phyloP scores from a whole-genome alignment of 768 basidiomycete species.

The Phylloporus sp. region DNA sequence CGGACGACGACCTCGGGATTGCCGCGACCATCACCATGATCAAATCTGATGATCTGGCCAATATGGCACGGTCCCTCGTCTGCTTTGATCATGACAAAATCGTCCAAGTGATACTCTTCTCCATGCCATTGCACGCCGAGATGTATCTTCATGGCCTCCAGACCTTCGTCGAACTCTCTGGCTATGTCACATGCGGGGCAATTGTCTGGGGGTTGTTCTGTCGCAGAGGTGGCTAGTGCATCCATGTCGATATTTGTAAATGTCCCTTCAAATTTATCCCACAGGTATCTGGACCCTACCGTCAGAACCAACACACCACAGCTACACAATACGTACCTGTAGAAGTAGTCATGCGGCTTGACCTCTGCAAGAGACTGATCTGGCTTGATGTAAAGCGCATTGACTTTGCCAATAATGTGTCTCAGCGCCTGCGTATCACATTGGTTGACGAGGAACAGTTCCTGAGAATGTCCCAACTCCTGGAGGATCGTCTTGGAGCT shows the following conservation, averaged over 20 bases:
- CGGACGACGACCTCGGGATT: slow-evolving; percentile 30
- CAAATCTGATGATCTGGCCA: slow-evolving; percentile 44
- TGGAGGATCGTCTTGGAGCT: slow-evolving; percentile 54
- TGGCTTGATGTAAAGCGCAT: slow-evolving; percentile 34
- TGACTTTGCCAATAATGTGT: slow-evolving; percentile 45
- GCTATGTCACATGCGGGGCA: slow-evolving; percentile 45
- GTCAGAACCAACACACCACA: slow-evolving; percentile 1
- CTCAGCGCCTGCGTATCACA: slow-evolving; percentile 44
- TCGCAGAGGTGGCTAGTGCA: slow-evolving; percentile 8
- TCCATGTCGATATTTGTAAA: slow-evolving; percentile 40
- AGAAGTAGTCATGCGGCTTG: slow-evolving; percentile 46
- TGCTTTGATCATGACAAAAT: slow-evolving; percentile 52
- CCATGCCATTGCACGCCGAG: slow-evolving; percentile 46
- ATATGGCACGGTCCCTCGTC: slow-evolving; percentile 50
- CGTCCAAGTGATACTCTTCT: slow-evolving; percentile 51
- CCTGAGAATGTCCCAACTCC: slow-evolving; percentile 57
- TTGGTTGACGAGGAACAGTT: slow-evolving; percentile 55
- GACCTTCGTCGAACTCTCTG: slow-evolving; percentile 31
- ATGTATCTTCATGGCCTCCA: slow-evolving; percentile 25
- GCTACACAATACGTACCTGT: slow-evolving; percentile 38
- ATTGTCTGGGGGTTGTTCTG: slow-evolving; percentile 41
- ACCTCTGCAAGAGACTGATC: slow-evolving; percentile 23
- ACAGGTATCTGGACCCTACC: slow-evolving; percentile 40
- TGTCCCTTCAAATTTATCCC: slow-evolving; percentile 41
- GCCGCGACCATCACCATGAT: slow-evolving; percentile 13